A percentile compares a stretch with the other conserved stretches of the same genome.
phyloP scores from a whole-genome alignment of 768 basidiomycete genomes.

The Leccinum rimulosum region DNA sequence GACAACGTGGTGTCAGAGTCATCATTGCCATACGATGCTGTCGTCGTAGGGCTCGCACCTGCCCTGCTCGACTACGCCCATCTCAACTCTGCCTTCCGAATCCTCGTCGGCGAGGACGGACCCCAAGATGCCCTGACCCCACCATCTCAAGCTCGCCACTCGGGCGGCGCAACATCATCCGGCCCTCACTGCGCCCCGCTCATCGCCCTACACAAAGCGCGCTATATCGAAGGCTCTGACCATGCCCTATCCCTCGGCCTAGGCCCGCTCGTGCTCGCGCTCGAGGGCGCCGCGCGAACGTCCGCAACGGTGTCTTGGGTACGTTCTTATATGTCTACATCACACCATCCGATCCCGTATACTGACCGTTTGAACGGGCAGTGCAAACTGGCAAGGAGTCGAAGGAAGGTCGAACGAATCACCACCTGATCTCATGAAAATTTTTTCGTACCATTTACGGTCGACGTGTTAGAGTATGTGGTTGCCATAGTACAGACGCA shows the following conservation, averaged over 20 bases:
- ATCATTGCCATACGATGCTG: slow-evolving; percentile 44
- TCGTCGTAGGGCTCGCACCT: slow-evolving; percentile 67
- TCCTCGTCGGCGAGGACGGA: slow-evolving; percentile 44
- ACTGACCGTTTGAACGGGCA: slow-evolving; percentile 16
- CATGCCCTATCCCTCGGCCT: too few species aligned
- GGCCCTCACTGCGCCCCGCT: slow-evolving; percentile 1
- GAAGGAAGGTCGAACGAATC: too few species aligned
- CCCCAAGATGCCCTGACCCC: not conserved
- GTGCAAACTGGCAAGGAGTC: slow-evolving; percentile 68
- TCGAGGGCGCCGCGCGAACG: too few species aligned
- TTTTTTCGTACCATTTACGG: too few species aligned
- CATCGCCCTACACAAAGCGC: too few species aligned
- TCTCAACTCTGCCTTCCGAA: slow-evolving; percentile 65
- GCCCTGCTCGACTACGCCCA: slow-evolving; percentile 47
- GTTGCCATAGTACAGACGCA: too few species aligned
- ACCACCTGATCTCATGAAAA: slow-evolving; percentile 33
- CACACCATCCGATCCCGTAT: not conserved
- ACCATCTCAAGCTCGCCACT: too few species aligned
- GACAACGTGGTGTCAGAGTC: not conserved
- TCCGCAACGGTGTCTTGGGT: too few species aligned
- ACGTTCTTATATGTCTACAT: not conserved
- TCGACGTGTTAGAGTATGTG: too few species aligned
- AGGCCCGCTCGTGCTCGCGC: too few species aligned
- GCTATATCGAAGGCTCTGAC: too few species aligned
- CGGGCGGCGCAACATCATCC: too few species aligned